Base-by-base conservation (phyloP, 2,329 filamentous ascomycete genomes). In the Fusarium liriodendri region DNA sequence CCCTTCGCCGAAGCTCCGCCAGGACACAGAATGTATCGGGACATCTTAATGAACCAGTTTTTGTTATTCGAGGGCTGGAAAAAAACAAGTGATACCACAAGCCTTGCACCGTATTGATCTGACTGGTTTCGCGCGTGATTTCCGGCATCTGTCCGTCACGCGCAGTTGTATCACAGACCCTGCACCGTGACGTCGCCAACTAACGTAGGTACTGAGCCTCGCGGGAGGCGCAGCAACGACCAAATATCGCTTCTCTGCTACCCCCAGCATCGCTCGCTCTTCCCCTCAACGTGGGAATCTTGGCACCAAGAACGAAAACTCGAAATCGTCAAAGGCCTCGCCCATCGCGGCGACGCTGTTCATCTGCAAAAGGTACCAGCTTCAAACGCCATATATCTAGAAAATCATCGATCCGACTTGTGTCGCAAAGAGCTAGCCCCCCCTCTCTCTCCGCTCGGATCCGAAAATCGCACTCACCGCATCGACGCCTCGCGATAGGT, bases 271-370 rank as follows among this genome's bases (percentile, higher is more conserved):
- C 27, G 47, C 47, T 54, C 11, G 6, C 27, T 52, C 47, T 54
- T n/a, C 47, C 47, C 47, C 47, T 54, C 27, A 54, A 54, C 47
- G 18, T 54, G 18, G 18, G 27, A 6, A 54, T 54, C 47, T 54
- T 54, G 47, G 47, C 47, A 33, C 47, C 27, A 54, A 33, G 27
- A 32, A 52, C 47, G 27, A 52, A 52, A 54, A 54, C 27, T 54
- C 47, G 25, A 52, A 47, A 16, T 27, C 25, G 16, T 29, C 47
- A 54, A 50, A 47, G 47, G 69, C 62, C 62, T 74, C 68, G 54
- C 47, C 54, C 62, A 57, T 55, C 25, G 63, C 64, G 62, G 64
- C 64, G 52, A 59, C 71, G 52, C 57, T 57, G 32, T 61, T 10
- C 35, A 54, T 52, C 45, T 29, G 29, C 13, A 57, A 63, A 63